phyloP scores from a whole-genome alignment of 441 rosid species.

The Erodium texanum region DNA sequence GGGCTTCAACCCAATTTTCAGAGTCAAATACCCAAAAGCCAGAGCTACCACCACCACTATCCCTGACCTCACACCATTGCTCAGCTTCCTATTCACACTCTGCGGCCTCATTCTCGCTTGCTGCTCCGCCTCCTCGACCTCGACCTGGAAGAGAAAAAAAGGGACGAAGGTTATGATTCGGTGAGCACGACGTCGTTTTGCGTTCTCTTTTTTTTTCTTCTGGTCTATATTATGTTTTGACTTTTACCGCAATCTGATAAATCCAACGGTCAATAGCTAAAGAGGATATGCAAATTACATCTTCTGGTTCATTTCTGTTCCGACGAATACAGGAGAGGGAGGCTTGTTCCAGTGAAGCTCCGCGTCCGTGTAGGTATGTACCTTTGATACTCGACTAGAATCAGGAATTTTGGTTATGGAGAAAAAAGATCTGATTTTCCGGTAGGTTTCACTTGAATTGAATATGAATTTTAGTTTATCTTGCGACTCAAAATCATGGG shows the following conservation, averaged over 20 bases:
- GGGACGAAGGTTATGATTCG: no score
- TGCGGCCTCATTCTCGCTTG: slow-evolving; percentile 25
- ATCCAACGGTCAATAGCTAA: no score
- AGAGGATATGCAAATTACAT: no score
- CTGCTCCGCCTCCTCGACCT: neutral
- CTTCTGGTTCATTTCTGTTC: neutral
- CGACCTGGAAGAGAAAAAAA: no score
- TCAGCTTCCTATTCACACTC: slow-evolving; percentile 22
- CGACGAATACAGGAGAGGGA: neutral
- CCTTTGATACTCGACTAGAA: neutral
- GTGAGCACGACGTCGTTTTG: no score
- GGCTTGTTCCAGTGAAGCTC: neutral
- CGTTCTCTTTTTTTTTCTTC: no score
- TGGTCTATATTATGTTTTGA: no score
- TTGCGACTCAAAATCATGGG: neutral
- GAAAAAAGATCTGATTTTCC: no score
- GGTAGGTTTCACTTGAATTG: neutral
- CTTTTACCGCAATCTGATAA: no score
- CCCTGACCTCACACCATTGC: slow-evolving; percentile 26
- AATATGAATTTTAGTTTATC: neutral
- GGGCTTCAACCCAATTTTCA: slow-evolving; percentile 48
- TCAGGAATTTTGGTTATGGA: neutral
- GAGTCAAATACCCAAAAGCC: slow-evolving; percentile 51
- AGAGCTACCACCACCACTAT: slow-evolving; percentile 45
- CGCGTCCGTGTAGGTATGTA: neutral